Evolutionary conservation across 2,329 filamentous ascomycete genomes (phyloP).

Genomic region (Thielaviopsis punctulata): DNA sequence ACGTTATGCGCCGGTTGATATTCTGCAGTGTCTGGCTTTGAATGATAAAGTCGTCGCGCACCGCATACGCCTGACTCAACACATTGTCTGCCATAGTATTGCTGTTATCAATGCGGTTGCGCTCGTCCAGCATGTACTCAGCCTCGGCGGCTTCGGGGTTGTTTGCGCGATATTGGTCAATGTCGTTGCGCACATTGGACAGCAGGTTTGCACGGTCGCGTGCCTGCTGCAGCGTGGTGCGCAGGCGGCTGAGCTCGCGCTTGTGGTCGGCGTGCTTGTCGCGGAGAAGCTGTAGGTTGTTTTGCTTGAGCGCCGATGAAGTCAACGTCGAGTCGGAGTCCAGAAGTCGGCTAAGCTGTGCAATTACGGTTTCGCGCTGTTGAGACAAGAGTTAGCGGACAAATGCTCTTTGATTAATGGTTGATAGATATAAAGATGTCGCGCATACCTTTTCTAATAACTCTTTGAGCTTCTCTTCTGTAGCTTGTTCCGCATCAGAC

Average conservation of each 20-base stretch:
- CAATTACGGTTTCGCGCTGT: slow-evolving; percentile 66
- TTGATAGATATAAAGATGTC: not conserved
- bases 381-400: slow-evolving; percentile 6
- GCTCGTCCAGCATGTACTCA: slow-evolving; percentile 93
- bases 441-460: slow-evolving; percentile 56
- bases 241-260: slow-evolving; percentile 62
- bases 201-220: slow-evolving; percentile 82
- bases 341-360: slow-evolving; percentile 71
- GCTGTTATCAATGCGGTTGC: slow-evolving; percentile 69
- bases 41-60: slow-evolving; percentile 76
- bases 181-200: slow-evolving; percentile 79
- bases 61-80: slow-evolving; percentile 86
- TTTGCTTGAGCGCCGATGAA: slow-evolving; percentile 88
- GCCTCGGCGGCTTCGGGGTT: slow-evolving; percentile 75
- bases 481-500: slow-evolving; percentile 64
- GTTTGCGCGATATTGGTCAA: slow-evolving; percentile 67
- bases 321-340: slow-evolving; percentile 81
- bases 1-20: slow-evolving; percentile 79
- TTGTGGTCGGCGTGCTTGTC: slow-evolving; percentile 80
- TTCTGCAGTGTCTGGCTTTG: slow-evolving; percentile 78
- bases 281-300: slow-evolving; percentile 79
- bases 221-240: slow-evolving; percentile 53
- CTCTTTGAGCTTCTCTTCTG: slow-evolving; percentile 69
- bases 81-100: slow-evolving; percentile 81
- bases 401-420: slow-evolving; percentile 3